phyloP scores from a whole-genome alignment of 306 rosid species.

The Albizia julibrissin region DNA sequence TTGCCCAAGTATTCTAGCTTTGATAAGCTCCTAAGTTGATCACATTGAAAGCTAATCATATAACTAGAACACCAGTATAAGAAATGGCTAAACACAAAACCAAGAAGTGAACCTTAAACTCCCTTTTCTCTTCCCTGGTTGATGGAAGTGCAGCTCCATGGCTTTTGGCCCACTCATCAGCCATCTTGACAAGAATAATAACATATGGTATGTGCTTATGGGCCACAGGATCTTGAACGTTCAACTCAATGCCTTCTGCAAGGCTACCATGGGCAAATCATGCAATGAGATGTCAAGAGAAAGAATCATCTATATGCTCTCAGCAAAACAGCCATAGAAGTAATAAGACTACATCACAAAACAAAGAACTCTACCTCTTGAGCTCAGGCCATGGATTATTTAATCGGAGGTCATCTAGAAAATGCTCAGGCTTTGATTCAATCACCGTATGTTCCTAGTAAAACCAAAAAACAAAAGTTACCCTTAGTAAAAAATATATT shows the following conservation, averaged over 20 bases:
- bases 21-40: conserved; percentile 73
- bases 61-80: conserved; percentile 25
- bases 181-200: conserved; percentile 88
- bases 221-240: conserved; percentile 71
- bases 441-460: conserved; percentile 90
- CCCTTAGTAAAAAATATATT: conserved; percentile 28
- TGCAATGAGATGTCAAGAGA: conserved; percentile 38
- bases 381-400: conserved; percentile 99
- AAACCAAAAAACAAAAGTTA: conserved; percentile 34
- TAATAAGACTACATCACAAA: conserved; percentile 14
- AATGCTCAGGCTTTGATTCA: conserved; percentile 98
- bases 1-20: conserved; percentile 64
- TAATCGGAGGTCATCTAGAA: conserved; percentile 93
- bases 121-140: conserved; percentile 85
- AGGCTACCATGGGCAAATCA: conserved; percentile 47
- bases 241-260: conserved; percentile 76
- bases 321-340: conserved; percentile 15
- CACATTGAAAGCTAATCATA: conserved; percentile 33
- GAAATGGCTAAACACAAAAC: conserved; percentile 15
- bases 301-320: conserved; percentile 19
- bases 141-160: conserved; percentile 81
- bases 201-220: conserved; percentile 92
- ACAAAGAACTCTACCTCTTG: conserved; percentile 53
- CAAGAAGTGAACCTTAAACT: conserved; percentile 77
- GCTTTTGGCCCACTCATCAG: conserved; percentile 84